These are phyloP conservation scores for Aspergillus homomorphus DNA, from an alignment of 495 filamentous ascomycete genomes.

Conservation along the genomic window DNA sequence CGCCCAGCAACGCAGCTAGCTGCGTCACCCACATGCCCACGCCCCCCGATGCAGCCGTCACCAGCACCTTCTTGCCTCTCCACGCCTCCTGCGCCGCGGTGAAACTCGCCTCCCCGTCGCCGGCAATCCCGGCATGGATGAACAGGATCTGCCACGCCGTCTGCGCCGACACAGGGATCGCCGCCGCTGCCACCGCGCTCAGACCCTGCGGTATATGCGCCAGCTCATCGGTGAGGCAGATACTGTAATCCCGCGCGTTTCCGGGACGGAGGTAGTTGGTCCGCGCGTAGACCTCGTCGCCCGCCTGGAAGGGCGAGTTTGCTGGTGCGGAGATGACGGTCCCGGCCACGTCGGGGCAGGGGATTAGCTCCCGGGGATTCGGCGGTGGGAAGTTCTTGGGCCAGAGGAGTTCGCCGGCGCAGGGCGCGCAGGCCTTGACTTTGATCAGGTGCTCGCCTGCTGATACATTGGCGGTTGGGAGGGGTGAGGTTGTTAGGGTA, in stretches of 20 bases:
- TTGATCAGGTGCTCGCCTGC: constrained; percentile 49
- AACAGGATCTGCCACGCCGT: constrained; percentile 56
- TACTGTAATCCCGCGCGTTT: constrained; percentile 42
- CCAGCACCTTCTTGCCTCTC: constrained; percentile 40
- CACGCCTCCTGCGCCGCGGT: constrained; percentile 6
- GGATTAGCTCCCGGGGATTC: constrained; percentile 34
- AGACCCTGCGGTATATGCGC: constrained; percentile 36
- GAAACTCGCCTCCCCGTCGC: constrained; percentile 23
- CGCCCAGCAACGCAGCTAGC: constrained; percentile 44
- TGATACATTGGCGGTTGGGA: constrained; percentile 20
- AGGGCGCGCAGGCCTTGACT: constrained; percentile 48
- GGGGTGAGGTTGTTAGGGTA: constrained; percentile 14
- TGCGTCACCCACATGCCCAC: constrained; percentile 58
- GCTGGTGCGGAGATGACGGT: constrained; percentile 40
- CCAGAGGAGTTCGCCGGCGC: constrained; percentile 56
- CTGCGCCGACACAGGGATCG: constrained; percentile 44
- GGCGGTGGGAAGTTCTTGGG: constrained; percentile 37
- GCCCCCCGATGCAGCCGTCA: constrained; percentile 50
- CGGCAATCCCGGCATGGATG: constrained; percentile 30
- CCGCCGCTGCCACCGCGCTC: constrained; percentile 44
- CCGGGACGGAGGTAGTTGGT: constrained; percentile 39
- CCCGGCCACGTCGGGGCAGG: constrained; percentile 52
- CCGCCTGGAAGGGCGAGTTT: constrained; percentile 43
- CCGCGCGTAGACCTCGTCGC: constrained; percentile 50
- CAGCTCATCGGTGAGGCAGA: constrained; percentile 44